A percentile compares a stretch with the other conserved stretches of the same genome.
Conservation (phyloP, 768 basidiomycete genomes). For the Pisolithus sp. region DNA sequence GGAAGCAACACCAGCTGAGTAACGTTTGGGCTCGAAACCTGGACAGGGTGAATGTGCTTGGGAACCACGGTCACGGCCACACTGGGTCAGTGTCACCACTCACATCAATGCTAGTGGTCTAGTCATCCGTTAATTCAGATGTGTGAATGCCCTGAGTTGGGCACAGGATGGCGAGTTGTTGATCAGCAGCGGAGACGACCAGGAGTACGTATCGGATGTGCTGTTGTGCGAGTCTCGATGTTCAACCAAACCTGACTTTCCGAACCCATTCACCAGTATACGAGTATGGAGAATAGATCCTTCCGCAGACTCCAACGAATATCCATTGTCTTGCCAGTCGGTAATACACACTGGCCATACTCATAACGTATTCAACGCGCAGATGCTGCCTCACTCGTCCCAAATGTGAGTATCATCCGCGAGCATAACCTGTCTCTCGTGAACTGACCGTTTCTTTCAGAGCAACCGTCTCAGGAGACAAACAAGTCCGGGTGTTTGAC, state of each 20-base stretch:
- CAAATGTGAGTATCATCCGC: conserved; percentile 51
- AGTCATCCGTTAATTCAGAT: conserved; percentile 38
- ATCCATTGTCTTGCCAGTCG: conserved; percentile 58
- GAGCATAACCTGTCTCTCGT: conserved; percentile 3
- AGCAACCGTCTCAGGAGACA: conserved; percentile 69
- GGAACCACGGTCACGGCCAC: conserved; percentile 55
- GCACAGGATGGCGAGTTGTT: conserved; percentile 57
- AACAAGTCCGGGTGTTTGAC: conserved; percentile 75
- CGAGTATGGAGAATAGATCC: conserved; percentile 72
- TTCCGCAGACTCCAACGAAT: conserved; percentile 36
- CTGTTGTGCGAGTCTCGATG: not conserved
- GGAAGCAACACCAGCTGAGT: conserved; percentile 19
- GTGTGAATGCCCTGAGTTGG: conserved; percentile 77
- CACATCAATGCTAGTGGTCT: not conserved
- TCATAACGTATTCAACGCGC: conserved; percentile 80
- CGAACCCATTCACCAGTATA: conserved; percentile 37
- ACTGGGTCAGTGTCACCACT: conserved; percentile 45
- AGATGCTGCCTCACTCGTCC: conserved; percentile 74
- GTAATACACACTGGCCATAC: conserved; percentile 76
- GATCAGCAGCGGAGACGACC: conserved; percentile 70
- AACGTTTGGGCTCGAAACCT: conserved; percentile 27
- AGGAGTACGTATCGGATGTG: conserved; percentile 39
- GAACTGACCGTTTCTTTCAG: conserved; percentile 29
- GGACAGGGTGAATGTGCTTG: conserved; percentile 73
- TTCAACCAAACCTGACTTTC: not conserved